Evolutionary conservation across 495 filamentous ascomycete genomes (phyloP), one percentile per base, ranked within the genome.

Genomic region (Hypoxylon trugodes): DNA sequence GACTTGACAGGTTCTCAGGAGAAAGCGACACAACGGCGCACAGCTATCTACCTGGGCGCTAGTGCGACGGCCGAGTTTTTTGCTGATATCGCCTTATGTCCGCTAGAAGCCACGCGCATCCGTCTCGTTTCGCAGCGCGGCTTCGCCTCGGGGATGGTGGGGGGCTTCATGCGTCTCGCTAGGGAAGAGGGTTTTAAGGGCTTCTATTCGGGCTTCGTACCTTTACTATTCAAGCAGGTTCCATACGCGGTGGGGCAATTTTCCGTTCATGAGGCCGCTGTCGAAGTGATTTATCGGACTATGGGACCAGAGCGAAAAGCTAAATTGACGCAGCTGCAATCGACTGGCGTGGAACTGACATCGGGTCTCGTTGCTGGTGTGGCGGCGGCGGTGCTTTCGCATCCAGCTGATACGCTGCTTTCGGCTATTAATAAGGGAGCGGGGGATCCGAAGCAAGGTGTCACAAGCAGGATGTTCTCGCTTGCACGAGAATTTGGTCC

Each of bases 351-450:
- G 73, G 93, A 96, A 81, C 82, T 96, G 46, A 87, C 89, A 36
- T 88, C 89, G 47, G 91, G 91, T 82, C 80, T 96, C 64, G 83
- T 93, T 62, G 91, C 91, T 66, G 91, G 91, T 83, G 92, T 93
- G 72, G 91, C 91, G 35, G 91, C 91, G 42, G 91, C 91, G 63
- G 76, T 93, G 55, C 84, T 96, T 66, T 93, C 90, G 41, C 91
- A 96, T 76, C 91, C 91, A 51, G 91, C 91, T 51, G 91, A 96
- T 73, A 96, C 91, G 63, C 90, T 96, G 87, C 83, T 94, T 55
- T 89, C 84, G 73, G 93, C 93, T 81, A 96, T 94, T 81, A 96
- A 96, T 83, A 96, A 94, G 86, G 74, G 74, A 21, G 70, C 74
- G 1, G 74, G 72, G 7, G 72, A 76, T 35, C 66, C 58, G 2